Conservation (phyloP, 2,329 filamentous ascomycete species). For the Hymenoscyphus salicellus region DNA sequence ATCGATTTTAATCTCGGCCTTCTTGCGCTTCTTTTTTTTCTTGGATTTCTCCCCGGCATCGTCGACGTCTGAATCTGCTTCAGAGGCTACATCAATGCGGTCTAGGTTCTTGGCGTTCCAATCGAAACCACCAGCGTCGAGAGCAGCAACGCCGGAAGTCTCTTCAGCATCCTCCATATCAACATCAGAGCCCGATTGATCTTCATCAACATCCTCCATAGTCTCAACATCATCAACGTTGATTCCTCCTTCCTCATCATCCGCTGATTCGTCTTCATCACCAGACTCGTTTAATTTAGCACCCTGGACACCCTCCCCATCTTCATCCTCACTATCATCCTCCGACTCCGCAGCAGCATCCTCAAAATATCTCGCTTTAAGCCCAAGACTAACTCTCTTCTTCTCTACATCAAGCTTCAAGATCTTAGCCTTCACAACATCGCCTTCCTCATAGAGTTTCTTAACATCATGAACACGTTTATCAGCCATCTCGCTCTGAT, state of each 20-base stretch:
- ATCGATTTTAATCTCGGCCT: constrained; percentile 77
- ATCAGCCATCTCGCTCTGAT: constrained; percentile 88
- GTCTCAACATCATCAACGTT: constrained; percentile 40
- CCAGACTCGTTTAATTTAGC: constrained; percentile 19
- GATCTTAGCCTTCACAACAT: constrained; percentile 88
- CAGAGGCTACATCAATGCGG: constrained; percentile 41
- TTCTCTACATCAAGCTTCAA: constrained; percentile 72
- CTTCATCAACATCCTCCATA: constrained; percentile 38
- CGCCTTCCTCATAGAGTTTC: constrained; percentile 85
- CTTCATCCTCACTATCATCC: constrained; percentile 46
- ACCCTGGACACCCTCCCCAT: constrained; percentile 41
- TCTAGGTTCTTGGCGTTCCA: constrained; percentile 75
- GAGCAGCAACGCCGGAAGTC: constrained; percentile 44
- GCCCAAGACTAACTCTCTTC: constrained; percentile 79
- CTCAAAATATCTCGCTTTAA: constrained; percentile 90
- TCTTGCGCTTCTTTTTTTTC: constrained; percentile 74
- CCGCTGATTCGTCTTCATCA: constrained; percentile 31
- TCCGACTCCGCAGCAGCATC: constrained; percentile 54
- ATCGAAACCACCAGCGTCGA: constrained; percentile 77
- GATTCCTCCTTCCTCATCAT: constrained; percentile 39
- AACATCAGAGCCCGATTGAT: constrained; percentile 24
- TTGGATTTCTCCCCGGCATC: constrained; percentile 46
- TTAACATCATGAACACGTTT: constrained; percentile 77
- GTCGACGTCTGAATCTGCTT: constrained; percentile 46
- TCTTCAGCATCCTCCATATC: constrained; percentile 36